Conservation (phyloP, 163 green algal species). For the Trebouxia gelatinosa region DNA sequence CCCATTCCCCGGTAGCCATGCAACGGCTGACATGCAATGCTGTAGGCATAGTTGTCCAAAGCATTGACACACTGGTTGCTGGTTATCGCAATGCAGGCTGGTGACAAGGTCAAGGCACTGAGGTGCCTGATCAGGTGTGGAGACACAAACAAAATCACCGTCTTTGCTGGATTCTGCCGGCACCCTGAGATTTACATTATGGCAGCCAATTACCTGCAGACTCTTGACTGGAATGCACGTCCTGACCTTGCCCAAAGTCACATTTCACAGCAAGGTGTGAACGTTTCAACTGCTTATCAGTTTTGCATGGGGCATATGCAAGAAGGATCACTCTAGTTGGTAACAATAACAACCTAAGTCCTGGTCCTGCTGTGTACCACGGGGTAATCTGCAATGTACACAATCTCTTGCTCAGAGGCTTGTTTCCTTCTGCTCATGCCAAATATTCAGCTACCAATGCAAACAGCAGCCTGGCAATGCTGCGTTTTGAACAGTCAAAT, state of each 20-base stretch:
- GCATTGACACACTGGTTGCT: background rate
- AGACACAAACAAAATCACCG: conserved; percentile 81
- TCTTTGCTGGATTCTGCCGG: conserved; percentile 75
- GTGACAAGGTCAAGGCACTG: conserved; percentile 80
- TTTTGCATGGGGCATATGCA: no score
- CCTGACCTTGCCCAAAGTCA: conserved; percentile 71
- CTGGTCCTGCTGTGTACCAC: background rate
- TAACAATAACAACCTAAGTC: no score
- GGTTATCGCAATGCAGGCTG: conserved; percentile 44
- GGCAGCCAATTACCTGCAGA: conserved; percentile 84
- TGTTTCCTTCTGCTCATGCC: no score
- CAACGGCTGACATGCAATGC: no score
- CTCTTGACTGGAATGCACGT: conserved; percentile 73
- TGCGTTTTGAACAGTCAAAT: no score
- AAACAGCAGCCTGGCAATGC: no score
- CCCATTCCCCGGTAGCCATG: no score
- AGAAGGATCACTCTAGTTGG: no score
- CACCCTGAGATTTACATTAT: conserved; percentile 78
- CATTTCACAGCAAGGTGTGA: conserved; percentile 84
- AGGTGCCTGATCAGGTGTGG: conserved; percentile 72
- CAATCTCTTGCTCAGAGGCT: no score
- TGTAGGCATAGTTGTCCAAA: no score
- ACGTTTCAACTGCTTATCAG: no score
- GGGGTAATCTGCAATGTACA: background rate
- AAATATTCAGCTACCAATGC: no score